phyloP scores from a whole-genome alignment of 2,329 filamentous ascomycete genomes.

The Catunica adiposa region DNA sequence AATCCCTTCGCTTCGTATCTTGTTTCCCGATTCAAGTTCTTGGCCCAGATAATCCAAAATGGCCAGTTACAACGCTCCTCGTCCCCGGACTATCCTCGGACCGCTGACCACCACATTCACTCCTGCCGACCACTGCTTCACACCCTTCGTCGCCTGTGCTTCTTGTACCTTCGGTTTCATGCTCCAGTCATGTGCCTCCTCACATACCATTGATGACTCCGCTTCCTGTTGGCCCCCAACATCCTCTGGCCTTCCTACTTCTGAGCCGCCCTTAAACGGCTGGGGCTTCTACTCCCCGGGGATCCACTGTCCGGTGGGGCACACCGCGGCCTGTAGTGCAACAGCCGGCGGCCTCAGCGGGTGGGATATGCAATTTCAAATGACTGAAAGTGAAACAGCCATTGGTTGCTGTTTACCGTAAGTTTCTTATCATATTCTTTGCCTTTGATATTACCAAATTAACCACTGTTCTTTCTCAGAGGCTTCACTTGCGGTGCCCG shows the following conservation, averaged over 20 bases:
- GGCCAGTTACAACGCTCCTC: neutral
- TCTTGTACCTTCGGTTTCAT: neutral
- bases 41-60: too few relatives aligned
- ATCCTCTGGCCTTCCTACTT: neutral
- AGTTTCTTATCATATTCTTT: slow-evolving; percentile 7
- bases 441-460: neutral
- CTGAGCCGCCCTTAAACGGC: slow-evolving; percentile 14
- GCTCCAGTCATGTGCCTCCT: neutral
- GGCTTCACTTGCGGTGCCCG: neutral
- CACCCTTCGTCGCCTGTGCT: neutral
- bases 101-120: slow-evolving; percentile 4
- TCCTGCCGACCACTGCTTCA: neutral
- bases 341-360: slow-evolving; percentile 14
- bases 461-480: neutral
- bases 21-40: too few relatives aligned
- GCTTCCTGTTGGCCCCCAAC: slow-evolving; percentile 2
- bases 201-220: neutral
- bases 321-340: slow-evolving; percentile 19
- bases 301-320: slow-evolving; percentile 18
- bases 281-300: slow-evolving; percentile 22
- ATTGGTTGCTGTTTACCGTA: slow-evolving; percentile 18
- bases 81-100: slow-evolving; percentile 3
- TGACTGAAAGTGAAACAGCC: slow-evolving; percentile 17
- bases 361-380: slow-evolving; percentile 17
- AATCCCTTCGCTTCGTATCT: too few relatives aligned